Base-by-base conservation (phyloP, 495 filamentous ascomycete genomes). In the Neurospora sp. region DNA sequence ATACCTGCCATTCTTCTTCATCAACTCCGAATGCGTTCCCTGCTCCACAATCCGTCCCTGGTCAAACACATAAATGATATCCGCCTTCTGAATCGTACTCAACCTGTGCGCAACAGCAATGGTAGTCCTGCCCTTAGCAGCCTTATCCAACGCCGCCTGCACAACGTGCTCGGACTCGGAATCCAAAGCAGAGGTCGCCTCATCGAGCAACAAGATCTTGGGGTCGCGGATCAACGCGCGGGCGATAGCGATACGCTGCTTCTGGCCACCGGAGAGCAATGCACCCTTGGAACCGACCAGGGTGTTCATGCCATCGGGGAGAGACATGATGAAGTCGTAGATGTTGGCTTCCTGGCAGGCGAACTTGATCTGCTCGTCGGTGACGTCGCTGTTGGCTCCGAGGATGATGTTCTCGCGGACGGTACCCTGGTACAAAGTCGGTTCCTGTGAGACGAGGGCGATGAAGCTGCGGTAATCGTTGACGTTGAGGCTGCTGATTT, bases 241-340 rank as follows among this genome's bases (percentile, higher is more conserved):
- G 5, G 93, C 93, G 71, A 97, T 92, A 1, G 91, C 88, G 40
- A 97, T 83, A 35, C 93, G 87, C 80, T 96, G 93, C 79, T 90
- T 90, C 82, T 97, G 93, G 0, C 93, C 93, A 14, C 93, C 93
- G 2, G 89, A 92, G 66, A 97, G 86, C 70, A 88, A 84, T 16
- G 88, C 85, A 6, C 92, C 92, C 75, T 89, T 89, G 23, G 86
- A 87, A 0, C 92, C 92, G 41, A 91, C 89, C 8, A 84, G 77
- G 0, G 92, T 93, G 71, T 86, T 82, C 76, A 90, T 89, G 0
- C 90, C 89, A 10, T 89, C 84, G 0, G 92, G 91, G 6, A 93
- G 81, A 1, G 88, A 89, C 8, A 81, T 77, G 74, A 93, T 88
- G 75, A 93, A 92, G 69, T 92, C 89, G 76, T 88, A 86, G 72